A percentile compares a stretch with the other conserved stretches of the same genome.
Conservation (phyloP, 148 eudicot genomes). For the Camellia granthamiana region DNA sequence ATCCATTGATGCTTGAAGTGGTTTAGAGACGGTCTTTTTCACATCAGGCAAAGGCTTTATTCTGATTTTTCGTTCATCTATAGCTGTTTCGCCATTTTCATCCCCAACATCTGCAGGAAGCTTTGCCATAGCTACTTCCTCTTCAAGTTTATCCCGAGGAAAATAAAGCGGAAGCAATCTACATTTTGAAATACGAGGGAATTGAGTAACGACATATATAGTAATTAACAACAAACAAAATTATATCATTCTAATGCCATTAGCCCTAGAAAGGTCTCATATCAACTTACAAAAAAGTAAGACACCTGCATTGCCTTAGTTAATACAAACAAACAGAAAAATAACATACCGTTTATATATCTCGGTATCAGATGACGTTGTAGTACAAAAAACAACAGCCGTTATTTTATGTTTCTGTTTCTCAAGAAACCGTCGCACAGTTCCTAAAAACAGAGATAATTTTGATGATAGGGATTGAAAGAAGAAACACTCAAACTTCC, state of each 20-base stretch:
- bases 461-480: neutral
- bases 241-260: neutral
- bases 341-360: slow-evolving; percentile 77
- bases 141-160: slow-evolving; percentile 96
- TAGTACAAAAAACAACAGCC: slow-evolving; percentile 84
- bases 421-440: slow-evolving; percentile 93
- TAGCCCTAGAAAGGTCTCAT: slow-evolving; percentile 5
- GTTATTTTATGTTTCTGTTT: slow-evolving; percentile 82
- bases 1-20: slow-evolving; percentile 59
- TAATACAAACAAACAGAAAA: slow-evolving; percentile 2
- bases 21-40: slow-evolving; percentile 51
- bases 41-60: slow-evolving; percentile 81
- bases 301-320: neutral
- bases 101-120: slow-evolving; percentile 99
- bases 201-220: neutral
- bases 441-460: slow-evolving; percentile 48
- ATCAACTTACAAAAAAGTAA: neutral
- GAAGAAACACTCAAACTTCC: too few species aligned
- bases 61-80: slow-evolving; percentile 96
- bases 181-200: slow-evolving; percentile 1
- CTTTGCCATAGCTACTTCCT: slow-evolving; percentile 77
- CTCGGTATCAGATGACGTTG: slow-evolving; percentile 80
- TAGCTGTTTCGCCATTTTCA: slow-evolving; percentile 94
- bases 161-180: slow-evolving; percentile 99
- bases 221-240: neutral